Evolutionary conservation across 1,139 yeast species (phyloP), one percentile per base, ranked within the genome.

Genomic region (Yamadazyma atmosphaerica): DNA sequence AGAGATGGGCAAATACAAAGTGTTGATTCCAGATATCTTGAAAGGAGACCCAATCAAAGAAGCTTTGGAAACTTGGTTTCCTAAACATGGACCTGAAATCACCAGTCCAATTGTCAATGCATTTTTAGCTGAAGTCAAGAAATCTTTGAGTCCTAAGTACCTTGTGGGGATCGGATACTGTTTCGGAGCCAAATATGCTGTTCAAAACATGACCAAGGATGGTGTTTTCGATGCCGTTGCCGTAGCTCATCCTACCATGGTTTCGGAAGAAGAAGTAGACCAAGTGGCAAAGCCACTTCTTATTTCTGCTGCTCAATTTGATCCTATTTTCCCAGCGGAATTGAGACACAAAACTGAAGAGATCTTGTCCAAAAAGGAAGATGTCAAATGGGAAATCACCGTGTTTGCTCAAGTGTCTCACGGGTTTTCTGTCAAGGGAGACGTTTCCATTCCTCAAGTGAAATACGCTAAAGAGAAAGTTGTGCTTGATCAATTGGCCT

Each of bases 381-480:
- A 74, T 25, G 15, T 55, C 60, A 65, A 65, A 35, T 88, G 77
- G 66, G 80, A 77, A 59, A 56, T 83, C 27, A 78, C 79, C 41
- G 60, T 86, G 37, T 81, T 77, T 55, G 61, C 82, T 25, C 83
- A 83, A 37, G 83, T 77, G 17, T 31, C 56, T 2, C 96, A 88
- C 57, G 96, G 96, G 1, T 88, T 67, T 56, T 76, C 95, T 15
- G 81, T 77, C 32, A 83, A 84, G 63, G 96, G 94, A 43, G 96
- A 89, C 58, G 44, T 72, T 26, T 47, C 67, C 11, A 63, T 65
- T 44, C 84, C 86, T 9, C 55, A 51, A 33, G 77, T 75, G 42
- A 72, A 65, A 54, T 83, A 80, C 49, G 92, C 96, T 33, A 81
- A 77, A 60, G 87, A 85, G 49, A 85, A 81, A 68, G 71, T 81